Base-by-base conservation (phyloP, 257 asterid species). In the Ehretia macrophylla region DNA sequence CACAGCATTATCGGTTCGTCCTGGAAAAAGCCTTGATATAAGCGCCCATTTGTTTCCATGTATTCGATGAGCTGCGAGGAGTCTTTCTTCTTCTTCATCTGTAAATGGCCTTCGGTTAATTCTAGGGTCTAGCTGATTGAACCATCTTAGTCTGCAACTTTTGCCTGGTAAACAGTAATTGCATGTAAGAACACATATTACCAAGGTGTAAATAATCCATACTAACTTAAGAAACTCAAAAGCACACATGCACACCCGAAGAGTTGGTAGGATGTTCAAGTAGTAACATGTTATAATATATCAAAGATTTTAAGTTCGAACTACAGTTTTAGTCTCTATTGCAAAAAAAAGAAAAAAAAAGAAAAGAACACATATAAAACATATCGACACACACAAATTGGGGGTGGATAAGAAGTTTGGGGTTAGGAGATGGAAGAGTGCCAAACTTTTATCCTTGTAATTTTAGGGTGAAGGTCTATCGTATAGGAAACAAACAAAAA, bases 91-190 rank as follows among this genome's bases (percentile, higher is more conserved):
- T 68, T 90, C 98, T 42, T 83, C 94, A 50, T 90, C 96, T 40
- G 88, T 76, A 65, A 90, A 87, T 48, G 98, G 96, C 74, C 85
- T 79, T 71, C 98, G 64, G 64, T 90, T 87, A 59, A 90, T 90
- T 74, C 98, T 81, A 54, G 98, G 98, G 74, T 90, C 98, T 2
- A 90, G 85, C 57, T 90, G 98, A 37, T 90, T 90, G 67, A 90
- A 90, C 98, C 98, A 90, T 69, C 98, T 85, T 57, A 90, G 77
- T 76, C 98, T 80, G 77, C 98, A 90, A 63, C 98, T 90, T 72
- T 90, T 90, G 18, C 98, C 98, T 90, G 70, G 56, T 47, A 51
- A 32, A 12, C 55, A 48, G 5, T 39, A 6, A 16, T 19, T 13
- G 32, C 55, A 21, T 12, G 16, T 49, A 12, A 14, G 12, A 39